These are phyloP conservation scores for Rhynchosporium secalis DNA, from an alignment of 2,329 filamentous ascomycete species.

Conservation along the genomic window DNA sequence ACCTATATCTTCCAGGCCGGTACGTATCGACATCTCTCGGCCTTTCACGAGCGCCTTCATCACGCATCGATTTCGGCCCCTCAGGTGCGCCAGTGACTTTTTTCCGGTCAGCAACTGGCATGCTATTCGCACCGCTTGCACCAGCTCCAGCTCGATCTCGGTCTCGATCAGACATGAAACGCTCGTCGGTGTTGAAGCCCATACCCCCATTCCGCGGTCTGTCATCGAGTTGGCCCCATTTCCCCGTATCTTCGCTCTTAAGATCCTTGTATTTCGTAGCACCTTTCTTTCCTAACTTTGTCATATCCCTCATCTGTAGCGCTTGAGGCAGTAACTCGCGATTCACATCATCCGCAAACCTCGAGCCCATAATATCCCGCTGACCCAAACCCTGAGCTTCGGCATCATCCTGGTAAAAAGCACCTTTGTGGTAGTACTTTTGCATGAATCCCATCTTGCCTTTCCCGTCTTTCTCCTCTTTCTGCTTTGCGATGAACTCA, in stretches of 20 bases:
- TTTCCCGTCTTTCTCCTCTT: slow-evolving; percentile 53
- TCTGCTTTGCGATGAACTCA: slow-evolving; percentile 71
- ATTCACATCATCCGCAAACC: slow-evolving; percentile 83
- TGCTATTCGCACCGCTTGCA: slow-evolving; percentile 67
- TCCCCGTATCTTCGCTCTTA: slow-evolving; percentile 84
- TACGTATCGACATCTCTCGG: slow-evolving; percentile 39
- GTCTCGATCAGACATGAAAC: slow-evolving; percentile 66
- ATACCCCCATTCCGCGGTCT: slow-evolving; percentile 43
- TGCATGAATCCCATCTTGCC: slow-evolving; percentile 91
- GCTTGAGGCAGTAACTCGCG: slow-evolving; percentile 85
- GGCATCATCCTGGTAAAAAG: slow-evolving; percentile 86
- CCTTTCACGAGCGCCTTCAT: slow-evolving; percentile 39
- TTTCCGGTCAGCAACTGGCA: slow-evolving; percentile 63
- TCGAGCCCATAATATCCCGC: slow-evolving; percentile 81
- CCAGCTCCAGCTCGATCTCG: slow-evolving; percentile 50
- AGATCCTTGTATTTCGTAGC: slow-evolving; percentile 88
- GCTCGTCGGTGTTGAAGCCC: slow-evolving; percentile 57
- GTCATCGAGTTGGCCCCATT: slow-evolving; percentile 70
- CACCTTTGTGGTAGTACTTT: slow-evolving; percentile 94
- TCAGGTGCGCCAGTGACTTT: slow-evolving; percentile 36
- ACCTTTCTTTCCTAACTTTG: slow-evolving; percentile 89
- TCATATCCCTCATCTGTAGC: slow-evolving; percentile 91
- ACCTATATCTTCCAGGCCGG: slow-evolving; percentile 34
- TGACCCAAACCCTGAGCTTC: slow-evolving; percentile 73
- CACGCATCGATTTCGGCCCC: slow-evolving; percentile 36